Percentiles rank a stretch among this genome's conserved stretches.
Evolutionary conservation across 2,329 filamentous ascomycete species (phyloP).

Genomic region (Penicillium psychrosexuale): DNA sequence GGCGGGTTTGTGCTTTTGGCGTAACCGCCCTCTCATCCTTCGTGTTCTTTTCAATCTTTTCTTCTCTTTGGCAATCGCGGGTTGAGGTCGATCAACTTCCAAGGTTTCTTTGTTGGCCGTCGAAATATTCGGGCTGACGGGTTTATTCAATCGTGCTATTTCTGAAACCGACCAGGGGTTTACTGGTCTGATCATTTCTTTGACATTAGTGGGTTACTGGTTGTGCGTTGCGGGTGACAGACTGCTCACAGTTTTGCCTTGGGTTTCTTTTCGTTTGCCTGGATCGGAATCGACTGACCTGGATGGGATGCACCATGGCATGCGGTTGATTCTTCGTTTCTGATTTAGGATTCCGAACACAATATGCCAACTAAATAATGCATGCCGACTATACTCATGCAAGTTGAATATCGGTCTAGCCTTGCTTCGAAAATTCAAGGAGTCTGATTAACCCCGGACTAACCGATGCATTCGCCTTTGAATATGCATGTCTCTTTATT

Average conservation of each 20-base stretch:
- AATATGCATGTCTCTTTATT: neutral
- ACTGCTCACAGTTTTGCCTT: neutral
- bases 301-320: neutral
- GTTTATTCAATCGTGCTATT: neutral
- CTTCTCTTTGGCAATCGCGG: conserved; percentile 4
- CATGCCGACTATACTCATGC: neutral
- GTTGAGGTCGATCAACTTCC: neutral
- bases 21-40: conserved; percentile 3
- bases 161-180: neutral
- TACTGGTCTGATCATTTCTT: neutral
- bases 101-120: neutral
- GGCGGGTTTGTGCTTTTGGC: conserved; percentile 5
- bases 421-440: neutral
- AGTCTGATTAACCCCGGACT: neutral
- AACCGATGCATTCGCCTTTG: neutral
- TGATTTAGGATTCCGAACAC: neutral
- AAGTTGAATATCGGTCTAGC: neutral
- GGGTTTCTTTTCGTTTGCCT: neutral
- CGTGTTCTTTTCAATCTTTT: conserved; percentile 3
- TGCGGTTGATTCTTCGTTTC: neutral
- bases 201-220: neutral
- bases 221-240: neutral
- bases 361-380: neutral
- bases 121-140: neutral
- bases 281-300: neutral